phyloP scores from a whole-genome alignment of 2,329 filamentous ascomycete genomes.

The Sclerotinia borealis region DNA sequence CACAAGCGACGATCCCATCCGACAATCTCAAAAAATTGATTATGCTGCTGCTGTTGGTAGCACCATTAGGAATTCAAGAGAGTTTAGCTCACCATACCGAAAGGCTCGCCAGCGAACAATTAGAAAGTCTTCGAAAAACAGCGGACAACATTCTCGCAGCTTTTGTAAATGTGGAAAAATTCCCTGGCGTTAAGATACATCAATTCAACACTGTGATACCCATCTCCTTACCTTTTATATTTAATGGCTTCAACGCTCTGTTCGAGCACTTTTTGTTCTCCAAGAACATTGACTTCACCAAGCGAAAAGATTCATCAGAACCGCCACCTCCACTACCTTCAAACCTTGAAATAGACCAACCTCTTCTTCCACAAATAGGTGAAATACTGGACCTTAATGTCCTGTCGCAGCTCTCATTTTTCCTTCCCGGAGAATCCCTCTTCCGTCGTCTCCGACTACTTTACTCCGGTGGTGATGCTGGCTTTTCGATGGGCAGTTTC shows the following conservation, averaged over 20 bases:
- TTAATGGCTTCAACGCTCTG: constrained; percentile 59
- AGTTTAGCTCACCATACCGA: constrained; percentile 55
- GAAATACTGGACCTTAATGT: constrained; percentile 60
- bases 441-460: constrained; percentile 61
- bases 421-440: constrained; percentile 57
- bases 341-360: constrained; percentile 24
- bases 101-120: constrained; percentile 48
- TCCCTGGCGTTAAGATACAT: constrained; percentile 55
- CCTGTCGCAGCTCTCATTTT: constrained; percentile 67
- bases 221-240: constrained; percentile 57
- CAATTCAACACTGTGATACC: constrained; percentile 57
- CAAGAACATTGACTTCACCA: constrained; percentile 59
- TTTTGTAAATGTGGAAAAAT: constrained; percentile 59
- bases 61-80: constrained; percentile 60
- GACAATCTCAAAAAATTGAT: constrained; percentile 67
- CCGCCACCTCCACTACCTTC: constrained; percentile 14
- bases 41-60: constrained; percentile 62
- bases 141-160: constrained; percentile 61
- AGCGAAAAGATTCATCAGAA: constrained; percentile 27
- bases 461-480: constrained; percentile 64
- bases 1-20: constrained; percentile 63
- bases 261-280: constrained; percentile 74
- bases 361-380: constrained; percentile 47
- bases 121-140: constrained; percentile 52
- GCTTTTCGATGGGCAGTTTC: constrained; percentile 73